These are phyloP conservation scores for Eimeria maxima DNA, from an alignment of 169 alveolate species.

Conservation along the genomic window DNA sequence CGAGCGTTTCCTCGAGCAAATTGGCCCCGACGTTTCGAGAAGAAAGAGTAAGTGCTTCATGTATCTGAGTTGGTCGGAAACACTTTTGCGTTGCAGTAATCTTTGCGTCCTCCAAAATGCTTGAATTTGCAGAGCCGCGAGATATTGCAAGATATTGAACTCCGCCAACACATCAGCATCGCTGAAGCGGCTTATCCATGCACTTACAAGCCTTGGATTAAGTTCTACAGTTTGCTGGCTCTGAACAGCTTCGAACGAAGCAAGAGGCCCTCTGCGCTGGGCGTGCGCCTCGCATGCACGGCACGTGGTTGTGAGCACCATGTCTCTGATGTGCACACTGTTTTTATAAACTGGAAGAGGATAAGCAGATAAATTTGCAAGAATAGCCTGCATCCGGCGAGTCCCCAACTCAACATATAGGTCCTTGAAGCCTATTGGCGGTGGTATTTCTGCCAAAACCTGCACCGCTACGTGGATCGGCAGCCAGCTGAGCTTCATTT, in stretches of 20 bases:
- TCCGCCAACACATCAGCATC: conserved; percentile 1
- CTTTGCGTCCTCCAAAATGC: conserved; percentile 62
- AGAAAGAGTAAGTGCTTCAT: conserved; percentile 69
- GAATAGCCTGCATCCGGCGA: conserved; percentile 70
- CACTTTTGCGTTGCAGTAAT: conserved; percentile 48
- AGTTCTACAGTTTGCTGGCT: conserved; percentile 77
- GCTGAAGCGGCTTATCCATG: conserved; percentile 74
- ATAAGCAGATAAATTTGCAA: conserved; percentile 60
- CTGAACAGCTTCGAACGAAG: conserved; percentile 27
- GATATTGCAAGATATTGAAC: conserved; percentile 53
- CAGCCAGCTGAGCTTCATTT: conserved; percentile 78
- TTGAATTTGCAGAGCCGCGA: conserved; percentile 76
- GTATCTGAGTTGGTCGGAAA: conserved; percentile 25
- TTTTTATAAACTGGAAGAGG: conserved; percentile 75
- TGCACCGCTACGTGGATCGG: conserved; percentile 66
- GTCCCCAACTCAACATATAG: conserved; percentile 2
- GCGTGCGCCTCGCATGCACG: conserved; percentile 84
- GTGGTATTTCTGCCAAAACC: conserved; percentile 41
- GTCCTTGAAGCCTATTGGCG: conserved; percentile 77
- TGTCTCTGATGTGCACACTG: conserved; percentile 80
- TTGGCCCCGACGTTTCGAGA: conserved; percentile 52
- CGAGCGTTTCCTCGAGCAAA: conserved; percentile 37
- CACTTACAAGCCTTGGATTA: conserved; percentile 59
- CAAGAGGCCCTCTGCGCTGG: conserved; percentile 55
- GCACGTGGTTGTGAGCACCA: conserved; percentile 67